These are phyloP conservation scores for Solanum hybrid DNA, from an alignment of 305 asterid genomes.

Conservation along the genomic window DNA sequence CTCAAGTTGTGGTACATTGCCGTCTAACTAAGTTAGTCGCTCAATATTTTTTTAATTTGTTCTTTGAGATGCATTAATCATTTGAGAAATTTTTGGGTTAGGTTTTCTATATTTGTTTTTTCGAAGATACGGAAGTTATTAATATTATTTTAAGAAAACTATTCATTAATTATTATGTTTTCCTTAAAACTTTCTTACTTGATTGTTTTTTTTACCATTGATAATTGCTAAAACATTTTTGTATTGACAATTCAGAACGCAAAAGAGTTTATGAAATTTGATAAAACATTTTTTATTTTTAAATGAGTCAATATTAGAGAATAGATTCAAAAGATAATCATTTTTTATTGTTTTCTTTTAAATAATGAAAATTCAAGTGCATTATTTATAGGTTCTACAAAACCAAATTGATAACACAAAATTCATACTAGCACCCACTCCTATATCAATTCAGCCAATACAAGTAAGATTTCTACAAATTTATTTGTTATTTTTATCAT, in stretches of 20 bases:
- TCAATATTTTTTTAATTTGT: neutral
- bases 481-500: too few species aligned
- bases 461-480: neutral
- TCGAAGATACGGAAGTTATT: too few species aligned
- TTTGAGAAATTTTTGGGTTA: neutral
- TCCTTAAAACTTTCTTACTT: neutral
- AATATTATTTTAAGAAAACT: neutral
- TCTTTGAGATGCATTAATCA: neutral
- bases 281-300: too few species aligned
- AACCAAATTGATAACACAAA: neutral
- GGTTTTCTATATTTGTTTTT: neutral
- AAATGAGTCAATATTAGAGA: neutral
- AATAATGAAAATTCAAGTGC: neutral
- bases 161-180: neutral
- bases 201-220: neutral
- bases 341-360: too few species aligned
- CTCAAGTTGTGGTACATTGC: neutral
- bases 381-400: neutral
- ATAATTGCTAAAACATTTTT: neutral
- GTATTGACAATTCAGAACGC: neutral
- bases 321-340: neutral
- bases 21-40: neutral
- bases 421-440: neutral
- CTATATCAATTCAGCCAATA: too few species aligned
- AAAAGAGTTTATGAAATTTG: neutral